Conservation (phyloP, 2,329 filamentous ascomycete genomes). For the Aschersonia sp. region DNA sequence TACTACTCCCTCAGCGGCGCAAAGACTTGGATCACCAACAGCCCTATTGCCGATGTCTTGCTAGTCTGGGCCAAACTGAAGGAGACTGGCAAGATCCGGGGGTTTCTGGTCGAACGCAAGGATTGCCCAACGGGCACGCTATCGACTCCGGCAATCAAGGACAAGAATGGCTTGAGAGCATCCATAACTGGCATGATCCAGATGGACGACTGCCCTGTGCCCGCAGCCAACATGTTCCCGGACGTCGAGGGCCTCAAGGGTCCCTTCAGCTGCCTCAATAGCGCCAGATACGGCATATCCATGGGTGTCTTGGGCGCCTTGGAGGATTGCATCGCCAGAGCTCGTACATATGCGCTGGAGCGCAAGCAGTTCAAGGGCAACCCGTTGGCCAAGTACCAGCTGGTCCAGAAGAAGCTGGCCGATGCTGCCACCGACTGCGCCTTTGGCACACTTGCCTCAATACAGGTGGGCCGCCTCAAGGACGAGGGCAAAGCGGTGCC, state of each 20-base stretch:
- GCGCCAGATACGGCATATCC: conserved; percentile 82
- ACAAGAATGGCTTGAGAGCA: conserved; percentile 88
- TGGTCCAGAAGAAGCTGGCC: conserved; percentile 94
- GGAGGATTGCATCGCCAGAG: conserved; percentile 74
- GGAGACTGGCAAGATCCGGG: conserved; percentile 83
- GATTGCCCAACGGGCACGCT: conserved; percentile 78
- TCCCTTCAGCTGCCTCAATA: conserved; percentile 90
- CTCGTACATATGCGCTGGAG: conserved; percentile 79
- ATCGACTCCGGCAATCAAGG: conserved; percentile 80
- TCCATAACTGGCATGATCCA: conserved; percentile 98
- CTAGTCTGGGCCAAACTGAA: conserved; percentile 89
- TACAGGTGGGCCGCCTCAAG: conserved; percentile 86
- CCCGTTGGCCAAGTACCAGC: conserved; percentile 87
- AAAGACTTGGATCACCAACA: conserved; percentile 96
- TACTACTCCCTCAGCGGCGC: conserved; percentile 65
- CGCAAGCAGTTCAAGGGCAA: conserved; percentile 94
- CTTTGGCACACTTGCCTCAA: conserved; percentile 77
- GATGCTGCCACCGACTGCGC: conserved; percentile 85
- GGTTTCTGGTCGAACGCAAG: conserved; percentile 77
- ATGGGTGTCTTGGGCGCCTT: conserved; percentile 88
- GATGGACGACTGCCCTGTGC: conserved; percentile 78
- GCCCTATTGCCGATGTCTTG: conserved; percentile 72
- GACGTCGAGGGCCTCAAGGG: conserved; percentile 74
- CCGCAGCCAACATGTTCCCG: conserved; percentile 86
- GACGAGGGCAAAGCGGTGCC: conserved; percentile 76